phyloP scores from a whole-genome alignment of 306 rosid species.

The Erythrophleum fordii region DNA sequence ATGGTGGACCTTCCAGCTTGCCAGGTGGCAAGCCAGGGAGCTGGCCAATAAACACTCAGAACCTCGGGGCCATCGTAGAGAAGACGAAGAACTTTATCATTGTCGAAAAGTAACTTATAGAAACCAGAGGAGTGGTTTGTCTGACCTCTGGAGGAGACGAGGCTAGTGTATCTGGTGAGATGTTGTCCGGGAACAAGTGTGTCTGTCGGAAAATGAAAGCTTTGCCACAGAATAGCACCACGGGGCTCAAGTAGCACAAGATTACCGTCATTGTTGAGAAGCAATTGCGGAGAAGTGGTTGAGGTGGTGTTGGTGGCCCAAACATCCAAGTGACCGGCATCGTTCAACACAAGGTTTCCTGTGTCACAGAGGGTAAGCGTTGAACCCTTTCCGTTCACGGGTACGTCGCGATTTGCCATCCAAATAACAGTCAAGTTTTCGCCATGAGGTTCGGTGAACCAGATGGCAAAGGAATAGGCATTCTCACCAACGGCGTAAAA shows the following conservation, averaged over 20 bases:
- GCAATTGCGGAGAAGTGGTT: background rate
- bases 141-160: constrained; percentile 42
- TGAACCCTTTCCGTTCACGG: too few species aligned
- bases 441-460: too few species aligned
- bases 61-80: constrained; percentile 37
- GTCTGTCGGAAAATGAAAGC: constrained; percentile 50
- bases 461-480: too few species aligned
- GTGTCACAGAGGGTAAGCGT: too few species aligned
- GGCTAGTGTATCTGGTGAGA: constrained; percentile 26
- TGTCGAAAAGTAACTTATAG: constrained; percentile 37
- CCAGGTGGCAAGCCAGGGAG: background rate
- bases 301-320: constrained; percentile 44
- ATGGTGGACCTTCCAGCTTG: constrained; percentile 16
- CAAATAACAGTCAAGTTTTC: too few species aligned
- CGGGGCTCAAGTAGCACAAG: constrained; percentile 19
- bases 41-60: constrained; percentile 38
- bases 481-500: too few species aligned
- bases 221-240: constrained; percentile 43
- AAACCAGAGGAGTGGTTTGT: constrained; percentile 40
- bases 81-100: too few species aligned
- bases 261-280: constrained; percentile 34
- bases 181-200: too few species aligned
- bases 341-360: too few species aligned
- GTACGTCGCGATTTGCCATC: too few species aligned
- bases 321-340: too few species aligned